Percentiles rank a stretch among this genome's conserved stretches.
phyloP scores from a whole-genome alignment of 345 rosid genomes.

The Eutrema japonicum region DNA sequence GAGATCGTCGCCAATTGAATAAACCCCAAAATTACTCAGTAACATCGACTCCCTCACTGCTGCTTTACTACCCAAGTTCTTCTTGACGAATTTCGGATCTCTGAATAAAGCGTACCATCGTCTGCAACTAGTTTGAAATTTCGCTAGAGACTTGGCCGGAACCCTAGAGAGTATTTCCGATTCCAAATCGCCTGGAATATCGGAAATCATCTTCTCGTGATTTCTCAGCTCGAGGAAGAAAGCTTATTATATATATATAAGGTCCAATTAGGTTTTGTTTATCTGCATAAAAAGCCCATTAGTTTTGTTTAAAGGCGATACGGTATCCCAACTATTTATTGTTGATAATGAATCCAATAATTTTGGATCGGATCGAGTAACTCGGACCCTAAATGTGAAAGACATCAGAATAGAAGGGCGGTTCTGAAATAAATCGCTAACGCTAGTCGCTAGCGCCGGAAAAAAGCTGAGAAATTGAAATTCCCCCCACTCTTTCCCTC shows the following conservation, averaged over 20 bases:
- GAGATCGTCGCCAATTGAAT: background rate
- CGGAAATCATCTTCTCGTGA: background rate
- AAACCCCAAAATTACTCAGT: background rate
- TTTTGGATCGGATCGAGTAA: no score
- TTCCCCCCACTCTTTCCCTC: background rate
- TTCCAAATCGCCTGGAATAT: conserved; percentile 15
- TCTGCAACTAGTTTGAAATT: background rate
- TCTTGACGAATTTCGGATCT: background rate
- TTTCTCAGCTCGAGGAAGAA: no score
- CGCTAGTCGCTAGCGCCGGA: conserved; percentile 11
- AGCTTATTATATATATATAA: no score
- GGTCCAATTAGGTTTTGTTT: no score
- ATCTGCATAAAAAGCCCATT: no score
- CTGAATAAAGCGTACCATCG: background rate
- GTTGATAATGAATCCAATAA: no score
- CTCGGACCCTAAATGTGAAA: conserved; percentile 1
- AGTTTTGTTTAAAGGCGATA: no score
- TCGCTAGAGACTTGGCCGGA: background rate
- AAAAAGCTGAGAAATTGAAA: conserved; percentile 22
- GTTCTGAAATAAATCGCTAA: conserved; percentile 14
- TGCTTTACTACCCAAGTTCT: background rate
- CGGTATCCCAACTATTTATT: no score
- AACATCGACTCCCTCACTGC: background rate
- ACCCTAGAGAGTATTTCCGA: conserved; percentile 19
- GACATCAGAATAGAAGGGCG: background rate